Base-by-base conservation (phyloP, 1,284 basidiomycete species). In the Albatrellus sp. region DNA sequence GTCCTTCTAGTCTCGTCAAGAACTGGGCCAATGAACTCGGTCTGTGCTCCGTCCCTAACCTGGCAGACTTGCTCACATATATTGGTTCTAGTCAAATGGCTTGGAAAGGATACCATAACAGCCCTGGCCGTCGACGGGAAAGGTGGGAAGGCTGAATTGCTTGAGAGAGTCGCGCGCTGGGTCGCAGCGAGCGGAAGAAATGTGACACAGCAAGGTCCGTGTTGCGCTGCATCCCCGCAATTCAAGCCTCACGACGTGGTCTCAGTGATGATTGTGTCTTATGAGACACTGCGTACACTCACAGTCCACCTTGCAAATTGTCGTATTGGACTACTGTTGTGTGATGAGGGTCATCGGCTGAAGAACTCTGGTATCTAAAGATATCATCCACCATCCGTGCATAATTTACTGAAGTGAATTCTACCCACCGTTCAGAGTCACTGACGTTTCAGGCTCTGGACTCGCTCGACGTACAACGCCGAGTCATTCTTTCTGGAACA, bases 11-110 rank as follows among this genome's bases (percentile, higher is more conserved):
- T 66, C 67, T 99, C 45, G 94, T 99, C 20, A 88, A 88, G 57
- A 98, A 98, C 58, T 99, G 94, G 94, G 94, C 92, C 0, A 98
- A 98, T 59, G 94, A 99, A 65, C 70, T 99, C 16, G 77, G 90
- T 82, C 50, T 46, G 76, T 63, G 19, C 5, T n/a, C 39, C 44
- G 17, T 20, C 14, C 28, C 17, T 35, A 8, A 17, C 7, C 10
- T 3, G 16, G n/a, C 11, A 19, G 16, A 9, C 13, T 13, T 16
- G 44, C 14, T 50, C 17, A 34, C 37, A 34, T 33, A 32, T 36
- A 43, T 34, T 31, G 9, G 12, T 36, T 29, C 13, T 48, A 92
- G 89, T 80, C 32, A 97, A 97, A 66, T 97, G 92, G 92, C 69
- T 97, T 2, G 93, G 91, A 1, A 77, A 81, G 52, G 90, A 86